Base-by-base conservation (phyloP, 495 filamentous ascomycete species). In the Trichoderma reesei region DNA sequence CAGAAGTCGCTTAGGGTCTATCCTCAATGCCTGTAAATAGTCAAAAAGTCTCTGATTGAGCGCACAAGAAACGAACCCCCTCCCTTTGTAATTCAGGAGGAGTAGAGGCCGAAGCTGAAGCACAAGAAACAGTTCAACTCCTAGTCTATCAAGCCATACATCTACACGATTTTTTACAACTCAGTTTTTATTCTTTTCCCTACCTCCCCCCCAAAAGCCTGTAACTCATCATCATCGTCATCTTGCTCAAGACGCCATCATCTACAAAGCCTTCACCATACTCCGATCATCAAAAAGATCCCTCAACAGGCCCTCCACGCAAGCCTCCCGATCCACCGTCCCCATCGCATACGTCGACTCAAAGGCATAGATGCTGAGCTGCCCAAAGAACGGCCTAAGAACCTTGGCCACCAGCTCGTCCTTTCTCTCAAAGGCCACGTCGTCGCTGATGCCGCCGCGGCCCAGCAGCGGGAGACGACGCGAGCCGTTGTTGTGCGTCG, bases 301-400 rank as follows among this genome's bases (percentile, higher is more conserved):
- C 67, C 75, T 83, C 73, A 96, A 70, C 61, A 97, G 67, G 66
- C 82, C 81, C 68, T 84, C 80, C 64, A 81, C 81, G 69, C 88
- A 93, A n/a, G 79, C 81, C 60, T 84, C 83, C 70, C 82, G 71
- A 75, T 95, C 92, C 39, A 87, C 78, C 61, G 72, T 74, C 60
- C 83, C 84, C 88, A 96, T 95, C 26, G 85, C 83, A 71, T 98
- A 98, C 51, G 89, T 95, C 34, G 85, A 87, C 76, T 98, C 95
- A 74, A 95, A 98, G 8, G 89, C 87, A 71, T 86, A 89, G 61
- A 98, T 96, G 69, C 91, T 96, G 65, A 98, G 76, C 66, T 92
- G 88, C 46, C 87, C 87, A 68, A 98, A 91, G 78, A 96, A 98
- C 0, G 95, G 94, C 67, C 88, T 81, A 65, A 98, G 73, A 41